Percentiles rank a stretch among this genome's conserved stretches.
Evolutionary conservation across 768 basidiomycete species (phyloP).

Genomic region (Trametes elegans): DNA sequence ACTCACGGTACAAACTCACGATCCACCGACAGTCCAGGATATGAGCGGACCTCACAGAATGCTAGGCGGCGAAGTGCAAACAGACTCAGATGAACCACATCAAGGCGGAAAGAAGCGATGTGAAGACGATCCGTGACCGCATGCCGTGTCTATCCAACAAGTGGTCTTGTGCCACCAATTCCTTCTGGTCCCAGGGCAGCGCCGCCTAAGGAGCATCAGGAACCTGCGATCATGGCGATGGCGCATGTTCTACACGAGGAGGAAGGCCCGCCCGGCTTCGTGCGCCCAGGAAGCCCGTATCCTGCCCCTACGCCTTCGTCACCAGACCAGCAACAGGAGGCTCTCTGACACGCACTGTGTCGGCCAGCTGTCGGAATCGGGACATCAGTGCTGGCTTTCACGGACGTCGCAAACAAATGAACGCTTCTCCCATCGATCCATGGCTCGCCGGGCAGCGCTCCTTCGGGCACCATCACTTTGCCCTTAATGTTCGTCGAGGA

Average conservation of each 20-base stretch:
- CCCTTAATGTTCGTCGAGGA: neutral
- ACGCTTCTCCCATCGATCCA: constrained; percentile 8
- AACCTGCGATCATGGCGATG: constrained; percentile 2
- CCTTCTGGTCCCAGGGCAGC: constrained; percentile 5
- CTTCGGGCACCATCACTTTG: neutral
- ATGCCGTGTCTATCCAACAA: neutral
- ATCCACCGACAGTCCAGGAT: too few species aligned
- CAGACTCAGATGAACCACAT: too few species aligned
- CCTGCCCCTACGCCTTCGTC: neutral
- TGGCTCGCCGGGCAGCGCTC: neutral
- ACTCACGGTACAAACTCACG: too few species aligned
- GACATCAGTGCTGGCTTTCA: constrained; percentile 4
- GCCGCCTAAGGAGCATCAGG: neutral
- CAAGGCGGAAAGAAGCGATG: neutral
- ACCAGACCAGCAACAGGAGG: neutral
- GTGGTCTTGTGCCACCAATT: constrained; percentile 15
- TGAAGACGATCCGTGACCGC: neutral
- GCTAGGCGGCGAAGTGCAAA: too few species aligned
- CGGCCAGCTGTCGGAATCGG: neutral
- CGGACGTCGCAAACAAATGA: neutral
- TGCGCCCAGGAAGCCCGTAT: constrained; percentile 1
- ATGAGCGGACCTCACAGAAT: too few species aligned
- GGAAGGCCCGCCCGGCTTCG: constrained; percentile 8
- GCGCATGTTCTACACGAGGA: constrained; percentile 12
- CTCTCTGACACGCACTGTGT: neutral